Conservation (phyloP, 2,329 filamentous ascomycete genomes). For the Sclerotinia glacialis region DNA sequence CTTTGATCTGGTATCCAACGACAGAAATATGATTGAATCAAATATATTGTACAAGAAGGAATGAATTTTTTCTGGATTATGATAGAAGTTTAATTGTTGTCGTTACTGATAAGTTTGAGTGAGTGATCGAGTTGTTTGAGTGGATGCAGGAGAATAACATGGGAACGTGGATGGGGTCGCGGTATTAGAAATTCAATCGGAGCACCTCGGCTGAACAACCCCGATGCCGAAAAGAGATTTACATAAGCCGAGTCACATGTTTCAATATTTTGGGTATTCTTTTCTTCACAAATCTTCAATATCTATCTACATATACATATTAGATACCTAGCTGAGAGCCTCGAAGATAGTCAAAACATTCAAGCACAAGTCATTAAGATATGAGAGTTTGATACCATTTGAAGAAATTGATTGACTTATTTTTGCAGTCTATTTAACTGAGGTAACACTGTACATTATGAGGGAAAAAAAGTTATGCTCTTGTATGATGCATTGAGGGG, state of each 20-base stretch:
- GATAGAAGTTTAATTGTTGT: slow-evolving; percentile 12
- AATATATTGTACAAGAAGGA: slow-evolving; percentile 21
- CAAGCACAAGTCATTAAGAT: too few relatives aligned
- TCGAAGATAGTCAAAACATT: not conserved
- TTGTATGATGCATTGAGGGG: slow-evolving; percentile 16
- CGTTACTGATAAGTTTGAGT: not conserved
- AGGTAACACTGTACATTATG: not conserved
- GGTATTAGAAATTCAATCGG: slow-evolving; percentile 13
- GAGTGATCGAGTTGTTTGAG: not conserved
- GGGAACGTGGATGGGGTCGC: slow-evolving; percentile 6
- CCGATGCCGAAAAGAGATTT: not conserved
- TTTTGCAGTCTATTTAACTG: not conserved
- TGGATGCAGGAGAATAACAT: slow-evolving; percentile 12
- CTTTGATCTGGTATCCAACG: not conserved
- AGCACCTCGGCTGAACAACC: slow-evolving; percentile 14
- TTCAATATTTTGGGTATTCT: not conserved
- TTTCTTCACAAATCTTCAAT: too few relatives aligned
- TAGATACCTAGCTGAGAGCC: too few relatives aligned
- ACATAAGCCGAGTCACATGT: slow-evolving; percentile 11
- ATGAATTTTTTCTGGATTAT: slow-evolving; percentile 3
- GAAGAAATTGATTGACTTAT: not conserved
- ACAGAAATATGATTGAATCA: slow-evolving; percentile 1
- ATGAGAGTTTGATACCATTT: not conserved
- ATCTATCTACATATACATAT: too few relatives aligned
- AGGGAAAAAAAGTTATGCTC: not conserved